Conservation (phyloP, 2,329 filamentous ascomycete genomes). For the Didymellaceae sp. region DNA sequence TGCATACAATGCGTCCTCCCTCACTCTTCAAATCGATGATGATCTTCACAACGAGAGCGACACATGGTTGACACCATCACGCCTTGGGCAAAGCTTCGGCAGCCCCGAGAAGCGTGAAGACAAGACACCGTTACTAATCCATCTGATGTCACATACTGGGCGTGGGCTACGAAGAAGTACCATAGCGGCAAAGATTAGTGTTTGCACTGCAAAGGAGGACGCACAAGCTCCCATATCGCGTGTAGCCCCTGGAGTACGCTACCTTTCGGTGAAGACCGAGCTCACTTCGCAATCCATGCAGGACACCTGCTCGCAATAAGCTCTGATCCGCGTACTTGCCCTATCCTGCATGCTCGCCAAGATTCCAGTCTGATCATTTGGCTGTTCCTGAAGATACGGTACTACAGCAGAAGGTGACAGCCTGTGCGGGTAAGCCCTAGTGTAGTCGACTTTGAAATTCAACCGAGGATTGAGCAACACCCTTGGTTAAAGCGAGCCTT, state of each 20-base stretch:
- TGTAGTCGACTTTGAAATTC: not conserved
- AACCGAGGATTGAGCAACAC: not conserved
- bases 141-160: too few relatives aligned
- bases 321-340: not conserved
- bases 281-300: not conserved
- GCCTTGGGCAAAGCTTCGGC: too few relatives aligned
- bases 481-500: not conserved
- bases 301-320: not conserved
- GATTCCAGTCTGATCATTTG: not conserved
- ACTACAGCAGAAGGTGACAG: not conserved
- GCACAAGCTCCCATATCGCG: not conserved
- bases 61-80: too few relatives aligned
- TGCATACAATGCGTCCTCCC: slow-evolving; percentile 1
- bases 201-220: not conserved
- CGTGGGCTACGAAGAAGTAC: too few relatives aligned
- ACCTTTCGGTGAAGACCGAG: not conserved
- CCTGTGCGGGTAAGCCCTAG: slow-evolving; percentile 1
- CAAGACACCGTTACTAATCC: too few relatives aligned
- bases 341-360: not conserved
- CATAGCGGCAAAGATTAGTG: not conserved
- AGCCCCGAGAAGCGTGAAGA: too few relatives aligned
- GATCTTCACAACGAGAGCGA: not conserved
- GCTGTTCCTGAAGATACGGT: not conserved
- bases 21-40: not conserved
- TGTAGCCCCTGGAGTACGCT: not conserved